Evolutionary conservation across 179 eudicot species (phyloP), one percentile per base, ranked within the genome.

Genomic region (Drosera spatulata): DNA sequence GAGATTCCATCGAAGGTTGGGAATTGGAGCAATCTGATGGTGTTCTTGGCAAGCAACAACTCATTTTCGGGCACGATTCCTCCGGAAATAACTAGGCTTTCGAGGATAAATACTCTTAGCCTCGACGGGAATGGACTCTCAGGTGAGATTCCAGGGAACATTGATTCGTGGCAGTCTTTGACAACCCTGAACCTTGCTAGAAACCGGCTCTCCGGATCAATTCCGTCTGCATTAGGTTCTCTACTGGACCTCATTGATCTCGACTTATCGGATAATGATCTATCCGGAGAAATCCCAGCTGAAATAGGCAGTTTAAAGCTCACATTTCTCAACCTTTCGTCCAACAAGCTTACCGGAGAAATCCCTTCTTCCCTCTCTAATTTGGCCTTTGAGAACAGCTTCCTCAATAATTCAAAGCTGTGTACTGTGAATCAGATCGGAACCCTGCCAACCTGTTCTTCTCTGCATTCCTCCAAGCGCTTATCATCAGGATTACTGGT

Each of bases 61-160:
- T 33, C 50, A 59, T 49, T 91, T 49, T 69, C 85, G 2, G 95
- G 95, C 46, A 8, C 50, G 37, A 61, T 91, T 57, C 98, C 98
- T 2, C 39, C 50, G 65, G 86, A 66, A 3, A 43, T 91, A 38
- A 88, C 93, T 0, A 56, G 51, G 49, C 96, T 91, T 62, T 43
- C 73, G 0, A 62, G 58, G 15, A 69, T 88, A 4, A 63, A 7
- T 55, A 64, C 61, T 1, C 73, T 91, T 2, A n/a, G 7, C 10
- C 85, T 91, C 14, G 88, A 81, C 59, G 85, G 91, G 5, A 91
- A 91, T 70, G 73, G 53, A 3, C 69, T 91, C 60, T 68, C 91
- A 4, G 98, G 98, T 39, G 68, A 73, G 15, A 65, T 88, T 7
- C 95, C 98, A 10, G 64, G 71, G 4, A 60, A 69, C 15, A 84